Evolutionary conservation across 2,329 filamentous ascomycete genomes (phyloP).

Genomic region (Penicillium sclerotigenum): DNA sequence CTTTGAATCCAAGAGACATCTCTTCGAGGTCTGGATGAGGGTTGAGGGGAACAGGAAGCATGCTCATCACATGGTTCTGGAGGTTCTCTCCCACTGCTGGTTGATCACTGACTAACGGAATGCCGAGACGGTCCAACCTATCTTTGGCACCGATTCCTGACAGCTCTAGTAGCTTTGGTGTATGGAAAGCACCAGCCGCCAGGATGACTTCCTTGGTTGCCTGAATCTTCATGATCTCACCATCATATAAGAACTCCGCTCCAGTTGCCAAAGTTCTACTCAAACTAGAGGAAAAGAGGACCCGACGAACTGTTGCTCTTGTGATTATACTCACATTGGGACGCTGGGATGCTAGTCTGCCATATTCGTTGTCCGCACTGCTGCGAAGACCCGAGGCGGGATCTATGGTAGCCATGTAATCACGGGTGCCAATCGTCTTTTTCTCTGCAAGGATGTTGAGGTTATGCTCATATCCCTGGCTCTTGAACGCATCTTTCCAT

Average conservation of each 20-base stretch:
- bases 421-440: constrained; percentile 9
- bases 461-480: constrained; percentile 6
- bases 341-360: background rate
- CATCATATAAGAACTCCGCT: constrained; percentile 2
- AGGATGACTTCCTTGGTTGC: constrained; percentile 43
- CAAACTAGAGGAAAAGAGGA: constrained; percentile 6
- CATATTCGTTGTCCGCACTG: constrained; percentile 15
- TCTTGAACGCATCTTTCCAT: constrained; percentile 16
- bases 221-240: background rate
- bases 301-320: constrained; percentile 6
- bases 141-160: constrained; percentile 49
- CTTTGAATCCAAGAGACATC: constrained; percentile 10
- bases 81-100: constrained; percentile 49
- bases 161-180: constrained; percentile 46
- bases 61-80: constrained; percentile 28
- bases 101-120: constrained; percentile 45
- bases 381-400: constrained; percentile 14
- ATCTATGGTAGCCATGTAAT: constrained; percentile 15
- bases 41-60: constrained; percentile 10
- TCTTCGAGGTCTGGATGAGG: background rate
- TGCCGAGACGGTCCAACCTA: constrained; percentile 38
- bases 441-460: constrained; percentile 8
- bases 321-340: constrained; percentile 17
- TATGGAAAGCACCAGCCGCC: constrained; percentile 42
- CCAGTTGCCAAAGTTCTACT: background rate